Percentiles rank a stretch among this genome's conserved stretches.
Conservation (phyloP, 2,329 filamentous ascomycete genomes). For the Verticillium longisporum region DNA sequence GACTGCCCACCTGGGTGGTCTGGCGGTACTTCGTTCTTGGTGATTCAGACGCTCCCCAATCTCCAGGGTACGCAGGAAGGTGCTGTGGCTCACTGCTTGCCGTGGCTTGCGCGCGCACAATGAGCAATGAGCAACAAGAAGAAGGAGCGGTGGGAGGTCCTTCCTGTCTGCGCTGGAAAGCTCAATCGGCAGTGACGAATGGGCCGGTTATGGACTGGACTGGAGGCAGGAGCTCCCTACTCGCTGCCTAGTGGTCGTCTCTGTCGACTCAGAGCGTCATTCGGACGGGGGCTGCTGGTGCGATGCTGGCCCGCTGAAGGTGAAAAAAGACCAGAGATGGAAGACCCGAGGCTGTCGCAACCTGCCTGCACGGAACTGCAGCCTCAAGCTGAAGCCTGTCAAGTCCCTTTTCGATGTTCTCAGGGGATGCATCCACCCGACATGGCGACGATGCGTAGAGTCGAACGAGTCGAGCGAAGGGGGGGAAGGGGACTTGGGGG, state of each 20-base stretch:
- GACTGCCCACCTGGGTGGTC: too few relatives aligned
- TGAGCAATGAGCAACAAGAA: background rate
- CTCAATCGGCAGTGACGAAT: background rate
- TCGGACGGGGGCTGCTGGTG: background rate
- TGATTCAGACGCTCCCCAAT: background rate
- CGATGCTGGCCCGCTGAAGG: background rate
- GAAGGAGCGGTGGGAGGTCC: background rate
- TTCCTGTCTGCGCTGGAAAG: background rate
- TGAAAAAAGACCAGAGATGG: background rate
- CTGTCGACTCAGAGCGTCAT: background rate
- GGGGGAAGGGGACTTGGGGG: background rate
- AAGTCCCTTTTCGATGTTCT: background rate
- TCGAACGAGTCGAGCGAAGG: background rate
- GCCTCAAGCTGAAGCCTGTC: background rate
- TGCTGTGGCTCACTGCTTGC: background rate
- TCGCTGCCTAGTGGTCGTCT: background rate
- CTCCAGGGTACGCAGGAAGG: background rate
- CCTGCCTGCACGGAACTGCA: background rate
- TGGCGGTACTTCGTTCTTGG: background rate
- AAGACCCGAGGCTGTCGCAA: too few relatives aligned
- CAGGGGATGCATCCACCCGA: background rate
- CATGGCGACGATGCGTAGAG: background rate
- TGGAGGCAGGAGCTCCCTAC: background rate
- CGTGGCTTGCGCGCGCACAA: background rate
- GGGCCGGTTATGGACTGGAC: background rate